Evolutionary conservation across 208 protist genomes (phyloP).

Genomic region (Polymyxa betae): DNA sequence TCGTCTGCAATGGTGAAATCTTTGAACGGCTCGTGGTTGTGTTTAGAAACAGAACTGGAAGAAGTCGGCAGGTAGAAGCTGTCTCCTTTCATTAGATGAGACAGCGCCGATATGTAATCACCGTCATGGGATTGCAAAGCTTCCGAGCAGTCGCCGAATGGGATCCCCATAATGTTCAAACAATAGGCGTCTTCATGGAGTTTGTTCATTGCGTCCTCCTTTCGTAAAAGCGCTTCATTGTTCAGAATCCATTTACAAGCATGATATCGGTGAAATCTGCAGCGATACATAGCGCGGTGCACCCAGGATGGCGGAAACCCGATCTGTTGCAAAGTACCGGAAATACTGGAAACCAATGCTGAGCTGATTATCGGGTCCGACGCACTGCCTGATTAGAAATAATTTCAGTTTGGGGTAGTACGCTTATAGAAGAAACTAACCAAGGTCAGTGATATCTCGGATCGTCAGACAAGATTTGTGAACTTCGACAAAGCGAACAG

Average conservation of each 20-base stretch:
- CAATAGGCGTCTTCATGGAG: conserved; percentile 12
- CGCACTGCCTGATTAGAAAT: conserved; percentile 17
- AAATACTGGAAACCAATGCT: not conserved
- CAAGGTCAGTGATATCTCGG: not conserved
- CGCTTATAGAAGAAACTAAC: not conserved
- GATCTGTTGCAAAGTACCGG: conserved; percentile 4
- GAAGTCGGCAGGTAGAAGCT: no score
- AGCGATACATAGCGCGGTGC: conserved; percentile 12
- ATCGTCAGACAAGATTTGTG: not conserved
- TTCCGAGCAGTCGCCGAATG: not conserved
- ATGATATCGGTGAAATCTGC: not conserved
- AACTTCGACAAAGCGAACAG: not conserved
- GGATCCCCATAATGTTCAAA: not conserved
- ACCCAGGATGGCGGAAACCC: conserved; percentile 36
- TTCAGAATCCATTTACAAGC: conserved; percentile 17
- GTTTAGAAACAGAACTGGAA: not conserved
- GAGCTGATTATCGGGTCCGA: not conserved
- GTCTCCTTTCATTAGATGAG: not conserved
- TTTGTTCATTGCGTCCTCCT: conserved; percentile 17
- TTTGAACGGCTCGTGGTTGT: not conserved
- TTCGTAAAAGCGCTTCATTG: not conserved
- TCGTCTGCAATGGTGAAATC: not conserved
- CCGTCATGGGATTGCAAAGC: not conserved
- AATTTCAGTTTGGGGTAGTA: not conserved
- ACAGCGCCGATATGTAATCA: not conserved